Evolutionary conservation across 805 yeast species (phyloP), one percentile per base, ranked within the genome.

Genomic region (Clavispora santaluciae): DNA sequence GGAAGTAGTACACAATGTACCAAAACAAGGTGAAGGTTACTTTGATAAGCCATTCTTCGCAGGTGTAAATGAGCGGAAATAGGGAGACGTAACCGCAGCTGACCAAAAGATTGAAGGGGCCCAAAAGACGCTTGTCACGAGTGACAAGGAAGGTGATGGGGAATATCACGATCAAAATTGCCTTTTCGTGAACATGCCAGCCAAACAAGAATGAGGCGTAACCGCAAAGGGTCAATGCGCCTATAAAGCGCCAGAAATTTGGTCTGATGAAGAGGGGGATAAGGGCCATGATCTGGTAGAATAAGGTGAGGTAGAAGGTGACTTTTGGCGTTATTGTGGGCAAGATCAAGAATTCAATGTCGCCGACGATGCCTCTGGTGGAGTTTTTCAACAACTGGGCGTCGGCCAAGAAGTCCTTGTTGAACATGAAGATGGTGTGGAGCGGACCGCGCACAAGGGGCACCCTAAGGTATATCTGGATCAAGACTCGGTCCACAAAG

Each of bases 161-260:
- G 50, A 93, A 76, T 7, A 93, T 84, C 3, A 91, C 83, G 16
- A 90, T 61, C 72, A 93, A 73, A n/a, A 93, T 79, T 0, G 98
- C 98, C 72, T 93, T 93, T 63, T 93, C 99, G 65, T 93, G 99
- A 18, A 93, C 99, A 57, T 93, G 98, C 97, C 98, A 93, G 5
- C 99, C 99, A 63, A 93, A 93, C 36, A 93, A 64, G 56, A 86
- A 93, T 2, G 96, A 85, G 0, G 96, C 81, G 64, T 79, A 87
- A 4, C 95, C 98, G 63, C 98, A 91, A 36, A 91, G 71, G 0
- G 96, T 83, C 52, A 93, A 64, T 1, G 90, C 78, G 0, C 95
- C 96, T 13, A 90, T 60, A 51, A 93, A 93, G 49, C 95, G 72
- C 48, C 79, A 79, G 58, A 75, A 86, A 2, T 81, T 79, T 4